A percentile compares a stretch with the other conserved stretches of the same genome.
phyloP scores from a whole-genome alignment of 129 eudicot species.

The Solidago caesia region DNA sequence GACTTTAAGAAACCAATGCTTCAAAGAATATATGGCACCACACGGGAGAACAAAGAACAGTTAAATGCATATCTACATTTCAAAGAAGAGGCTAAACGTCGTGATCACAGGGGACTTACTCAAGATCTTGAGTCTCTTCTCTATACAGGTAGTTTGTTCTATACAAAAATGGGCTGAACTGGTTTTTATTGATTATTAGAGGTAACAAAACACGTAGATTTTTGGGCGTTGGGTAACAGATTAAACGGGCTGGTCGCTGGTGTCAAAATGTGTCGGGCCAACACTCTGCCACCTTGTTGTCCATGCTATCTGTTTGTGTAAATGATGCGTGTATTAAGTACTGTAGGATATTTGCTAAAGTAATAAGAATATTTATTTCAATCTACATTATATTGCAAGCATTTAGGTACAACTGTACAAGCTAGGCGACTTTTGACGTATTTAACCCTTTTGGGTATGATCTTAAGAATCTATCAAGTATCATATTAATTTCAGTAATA shows the following conservation, averaged over 20 bases:
- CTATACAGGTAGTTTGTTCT: slow-evolving; percentile 66
- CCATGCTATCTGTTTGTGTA: no score
- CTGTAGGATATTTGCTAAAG: no score
- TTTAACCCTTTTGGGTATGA: neutral
- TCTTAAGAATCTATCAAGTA: no score
- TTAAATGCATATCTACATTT: slow-evolving; percentile 85
- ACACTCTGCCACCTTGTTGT: neutral
- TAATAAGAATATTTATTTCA: no score
- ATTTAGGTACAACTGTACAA: neutral
- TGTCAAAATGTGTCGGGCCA: neutral
- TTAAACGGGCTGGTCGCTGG: neutral
- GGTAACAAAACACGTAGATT: neutral
- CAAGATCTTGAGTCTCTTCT: slow-evolving; percentile 96
- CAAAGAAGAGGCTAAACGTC: slow-evolving; percentile 93
- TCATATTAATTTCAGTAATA: no score
- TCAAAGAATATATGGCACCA: slow-evolving; percentile 96
- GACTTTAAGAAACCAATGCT: slow-evolving; percentile 90
- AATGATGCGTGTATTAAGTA: no score
- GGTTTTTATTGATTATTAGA: neutral
- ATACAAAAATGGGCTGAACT: slow-evolving; percentile 2
- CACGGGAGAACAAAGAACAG: slow-evolving; percentile 98
- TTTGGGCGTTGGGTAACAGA: neutral
- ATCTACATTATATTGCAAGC: no score
- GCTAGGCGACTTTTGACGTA: neutral
- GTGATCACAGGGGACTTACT: slow-evolving; percentile 97